Base-by-base conservation (phyloP, 164 flowering plant species). In the Aristolochia californica region DNA sequence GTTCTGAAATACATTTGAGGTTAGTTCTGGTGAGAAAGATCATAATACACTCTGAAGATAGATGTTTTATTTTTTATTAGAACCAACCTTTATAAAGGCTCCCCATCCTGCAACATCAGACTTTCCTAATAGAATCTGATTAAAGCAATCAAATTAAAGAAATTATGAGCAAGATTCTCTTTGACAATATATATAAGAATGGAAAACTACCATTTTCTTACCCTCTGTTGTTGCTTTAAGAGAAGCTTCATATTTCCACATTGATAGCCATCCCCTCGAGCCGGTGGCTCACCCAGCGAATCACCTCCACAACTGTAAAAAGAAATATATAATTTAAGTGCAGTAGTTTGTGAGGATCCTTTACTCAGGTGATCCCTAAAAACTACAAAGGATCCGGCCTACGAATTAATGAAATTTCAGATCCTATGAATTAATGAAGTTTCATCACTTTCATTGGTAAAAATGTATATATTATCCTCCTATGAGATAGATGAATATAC, bases 41-140 rank as follows among this genome's bases (percentile, higher is more conserved):
- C 40, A 34, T 2, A 8, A 17, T 20, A 47, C 15, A 17, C 18
- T 47, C 22, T 8, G 5, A 47, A 47, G 18, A 47, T 7, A 47
- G 50, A 13, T 5, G 11, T 15, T 54, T 4, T 5, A 34, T 16
- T n/a, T 5, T 15, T 14, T 5, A 27, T 0, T 2, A n/a, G 20
- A 47, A 4, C 22, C n/a, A 30, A 94, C 99, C 96, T 90, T 90
- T 30, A 90, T 43, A 67, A 90, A 94, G 57, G 99, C 99, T 61
- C 99, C 99, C 99, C 99, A 94, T 69, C 99, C 99, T 56, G 97
- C 88, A 77, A 90, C 87, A 71, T 88, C 83, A 57, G 99, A 94
- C 70, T 78, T 88, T 15, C 79, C 86, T 74, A 94, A 62, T 47
- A 94, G 83, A 59, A 94, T 78, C 99, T 94, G 79, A 59, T 59